phyloP scores from a whole-genome alignment of 176 grass and related monocot species.

The Avena eriantha region DNA sequence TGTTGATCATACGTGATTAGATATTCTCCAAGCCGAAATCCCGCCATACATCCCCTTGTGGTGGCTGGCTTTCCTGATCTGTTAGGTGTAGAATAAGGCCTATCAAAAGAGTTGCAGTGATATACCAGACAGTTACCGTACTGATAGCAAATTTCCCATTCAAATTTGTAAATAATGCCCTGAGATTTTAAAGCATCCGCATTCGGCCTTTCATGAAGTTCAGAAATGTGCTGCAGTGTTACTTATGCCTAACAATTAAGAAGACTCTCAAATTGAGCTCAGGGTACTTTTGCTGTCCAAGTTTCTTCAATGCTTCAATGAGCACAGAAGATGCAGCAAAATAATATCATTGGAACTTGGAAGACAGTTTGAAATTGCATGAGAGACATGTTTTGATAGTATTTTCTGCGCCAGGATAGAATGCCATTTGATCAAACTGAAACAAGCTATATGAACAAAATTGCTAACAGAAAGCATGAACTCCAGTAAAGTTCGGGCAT shows the following conservation, averaged over 20 bases:
- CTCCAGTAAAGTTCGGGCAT: neutral
- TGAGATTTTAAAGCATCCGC: neutral
- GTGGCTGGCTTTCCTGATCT: constrained; percentile 80
- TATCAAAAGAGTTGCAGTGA: constrained; percentile 9
- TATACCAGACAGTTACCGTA: neutral
- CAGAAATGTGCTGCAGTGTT: constrained; percentile 19
- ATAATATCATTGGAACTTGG: neutral
- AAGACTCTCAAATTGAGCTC: neutral
- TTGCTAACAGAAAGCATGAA: constrained; percentile 3
- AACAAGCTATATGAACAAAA: neutral
- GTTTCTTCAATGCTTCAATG: neutral
- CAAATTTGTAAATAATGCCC: neutral
- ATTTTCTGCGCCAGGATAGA: neutral
- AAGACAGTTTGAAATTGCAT: neutral
- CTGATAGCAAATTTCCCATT: neutral
- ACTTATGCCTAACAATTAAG: neutral
- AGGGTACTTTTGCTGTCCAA: neutral
- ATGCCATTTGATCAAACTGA: neutral
- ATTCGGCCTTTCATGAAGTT: neutral
- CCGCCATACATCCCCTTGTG: constrained; percentile 80
- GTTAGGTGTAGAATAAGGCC: constrained; percentile 29
- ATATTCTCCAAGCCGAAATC: constrained; percentile 86
- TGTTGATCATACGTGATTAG: constrained; percentile 51
- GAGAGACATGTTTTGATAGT: neutral
- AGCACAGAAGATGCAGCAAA: neutral